Base-by-base conservation (phyloP, 352 stramenopile genomes). In the Phytophthora quininea region DNA sequence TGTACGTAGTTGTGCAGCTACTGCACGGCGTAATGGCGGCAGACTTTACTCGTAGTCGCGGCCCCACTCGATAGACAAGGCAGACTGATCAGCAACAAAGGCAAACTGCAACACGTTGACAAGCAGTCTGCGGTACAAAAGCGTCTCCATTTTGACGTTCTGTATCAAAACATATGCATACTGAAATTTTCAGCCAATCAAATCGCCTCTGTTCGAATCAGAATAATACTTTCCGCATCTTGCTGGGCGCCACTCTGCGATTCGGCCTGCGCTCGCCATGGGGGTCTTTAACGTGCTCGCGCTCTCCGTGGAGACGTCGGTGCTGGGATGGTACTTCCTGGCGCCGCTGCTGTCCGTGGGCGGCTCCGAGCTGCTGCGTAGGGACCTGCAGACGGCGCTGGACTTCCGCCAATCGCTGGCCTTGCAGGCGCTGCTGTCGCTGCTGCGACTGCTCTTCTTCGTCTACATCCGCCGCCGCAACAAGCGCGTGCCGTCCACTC, bases 331-430 rank as follows among this genome's bases (percentile, higher is more conserved):
- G 78, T 93, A 92, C 71, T 51, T 77, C 12, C 58, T 80, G 43
- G 64, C 68, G 38, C 85, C 83, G 11, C 58, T 84, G 10, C 51
- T 77, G 31, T 62, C 51, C 32, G 58, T 80, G 31, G 54, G 69
- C 30, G 70, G 67, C 40, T 38, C 33, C 10, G 31, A 60, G 8
- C 52, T 91, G 31, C 66, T 93, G 15, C 40, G 24, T 19, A 45
- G 50, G 8, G 85, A 93, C 59, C 47, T 88, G 54, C 66, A 50
- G 5, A 42, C 46, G 2, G 60, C 69, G n/a, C 68, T 82, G 42
- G 66, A 84, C 46, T 85, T 91, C 35, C 76, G 75, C 51, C 88
- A 96, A 62, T 94, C 86, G 64, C 76, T 94, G 49, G 81, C 76
- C 19, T 69, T 82, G 5, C 73, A 91, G 33, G 70, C 80, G 8